Conservation (phyloP, 768 basidiomycete species). For the Leccinum variicolor region DNA sequence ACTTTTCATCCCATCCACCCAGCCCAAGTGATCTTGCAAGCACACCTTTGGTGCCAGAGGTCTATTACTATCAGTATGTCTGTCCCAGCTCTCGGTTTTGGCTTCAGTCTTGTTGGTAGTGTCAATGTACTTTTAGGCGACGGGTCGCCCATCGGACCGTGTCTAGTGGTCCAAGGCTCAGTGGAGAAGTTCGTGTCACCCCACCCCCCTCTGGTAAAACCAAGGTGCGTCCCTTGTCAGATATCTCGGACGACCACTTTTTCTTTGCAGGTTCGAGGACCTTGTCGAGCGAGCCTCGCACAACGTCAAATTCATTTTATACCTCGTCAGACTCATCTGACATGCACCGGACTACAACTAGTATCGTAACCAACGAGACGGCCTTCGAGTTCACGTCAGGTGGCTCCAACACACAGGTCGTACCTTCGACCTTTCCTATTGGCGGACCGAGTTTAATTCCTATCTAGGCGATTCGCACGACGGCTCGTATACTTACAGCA, state of each 20-base stretch:
- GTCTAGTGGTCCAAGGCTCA: slow-evolving; percentile 56
- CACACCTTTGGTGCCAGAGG: too few relatives aligned
- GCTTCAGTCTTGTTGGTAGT: slow-evolving; percentile 41
- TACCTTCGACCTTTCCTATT: slow-evolving; percentile 51
- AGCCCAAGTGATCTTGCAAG: slow-evolving; percentile 36
- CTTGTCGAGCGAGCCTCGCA: slow-evolving; percentile 27
- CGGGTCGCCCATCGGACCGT: slow-evolving; percentile 69
- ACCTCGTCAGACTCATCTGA: slow-evolving; percentile 33
- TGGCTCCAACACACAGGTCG: slow-evolving; percentile 41
- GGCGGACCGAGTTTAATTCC: slow-evolving; percentile 52
- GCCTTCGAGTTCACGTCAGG: slow-evolving; percentile 37
- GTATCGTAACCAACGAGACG: slow-evolving; percentile 37
- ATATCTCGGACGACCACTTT: slow-evolving; percentile 44
- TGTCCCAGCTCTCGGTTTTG: slow-evolving; percentile 47
- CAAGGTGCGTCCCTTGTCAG: slow-evolving; percentile 26
- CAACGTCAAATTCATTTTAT: slow-evolving; percentile 31
- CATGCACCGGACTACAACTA: slow-evolving; percentile 26
- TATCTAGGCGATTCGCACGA: slow-evolving; percentile 55
- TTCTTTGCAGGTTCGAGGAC: slow-evolving; percentile 41
- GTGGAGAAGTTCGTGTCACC: slow-evolving; percentile 41
- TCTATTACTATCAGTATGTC: too few relatives aligned
- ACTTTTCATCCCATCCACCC: too few relatives aligned
- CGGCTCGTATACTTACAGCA: slow-evolving; percentile 32
- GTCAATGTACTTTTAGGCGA: slow-evolving; percentile 42
- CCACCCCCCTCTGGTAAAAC: slow-evolving; percentile 42